phyloP scores from a whole-genome alignment of 495 filamentous ascomycete genomes.

The Aspergillus campestris region DNA sequence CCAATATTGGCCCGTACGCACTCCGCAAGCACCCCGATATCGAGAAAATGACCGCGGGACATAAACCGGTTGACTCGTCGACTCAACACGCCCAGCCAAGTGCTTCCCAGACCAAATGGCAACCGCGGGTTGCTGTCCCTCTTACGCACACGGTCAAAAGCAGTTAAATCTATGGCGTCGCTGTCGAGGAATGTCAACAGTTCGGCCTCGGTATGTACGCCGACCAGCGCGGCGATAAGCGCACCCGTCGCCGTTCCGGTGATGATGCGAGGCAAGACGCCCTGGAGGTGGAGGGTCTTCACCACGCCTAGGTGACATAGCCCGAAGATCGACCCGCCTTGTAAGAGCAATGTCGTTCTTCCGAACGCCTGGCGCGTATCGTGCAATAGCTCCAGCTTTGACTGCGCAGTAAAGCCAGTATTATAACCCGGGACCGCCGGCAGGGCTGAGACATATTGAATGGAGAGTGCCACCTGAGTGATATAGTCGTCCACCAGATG shows the following conservation, averaged over 20 bases:
- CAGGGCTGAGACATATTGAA: conserved; percentile 67
- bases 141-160: conserved; percentile 48
- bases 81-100: conserved; percentile 48
- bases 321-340: conserved; percentile 89
- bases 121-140: conserved; percentile 12
- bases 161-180: conserved; percentile 72
- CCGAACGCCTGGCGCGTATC: conserved; percentile 89
- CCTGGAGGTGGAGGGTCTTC: conserved; percentile 77
- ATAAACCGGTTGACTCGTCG: conserved; percentile 58
- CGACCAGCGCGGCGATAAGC: conserved; percentile 82
- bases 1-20: conserved; percentile 81
- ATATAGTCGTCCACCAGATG: conserved; percentile 87
- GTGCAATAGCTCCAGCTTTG: conserved; percentile 80
- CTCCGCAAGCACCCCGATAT: conserved; percentile 73
- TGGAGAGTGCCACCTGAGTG: conserved; percentile 67
- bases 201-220: conserved; percentile 83
- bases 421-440: conserved; percentile 50
- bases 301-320: conserved; percentile 88
- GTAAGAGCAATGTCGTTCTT: conserved; percentile 73
- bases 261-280: conserved; percentile 80
- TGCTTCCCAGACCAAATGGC: conserved; percentile 13
- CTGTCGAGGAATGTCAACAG: conserved; percentile 67
- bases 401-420: conserved; percentile 64
- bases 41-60: conserved; percentile 72
- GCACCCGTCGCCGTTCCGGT: conserved; percentile 87